These are phyloP conservation scores for Tetratostichococcus sp. DNA, from an alignment of 139 green algal species.

Conservation along the genomic window DNA sequence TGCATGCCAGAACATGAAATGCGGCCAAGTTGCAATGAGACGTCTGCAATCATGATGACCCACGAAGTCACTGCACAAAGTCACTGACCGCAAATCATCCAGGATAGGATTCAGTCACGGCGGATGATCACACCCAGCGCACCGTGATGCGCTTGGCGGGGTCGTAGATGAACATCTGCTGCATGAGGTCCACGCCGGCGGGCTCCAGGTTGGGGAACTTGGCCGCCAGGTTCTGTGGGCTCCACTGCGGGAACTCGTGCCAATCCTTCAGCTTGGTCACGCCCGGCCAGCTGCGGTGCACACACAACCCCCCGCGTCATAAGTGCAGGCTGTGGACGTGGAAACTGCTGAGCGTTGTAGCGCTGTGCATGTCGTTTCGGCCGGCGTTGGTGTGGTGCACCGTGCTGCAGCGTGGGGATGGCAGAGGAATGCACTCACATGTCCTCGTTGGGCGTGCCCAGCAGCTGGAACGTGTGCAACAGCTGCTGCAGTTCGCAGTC, in stretches of 20 bases:
- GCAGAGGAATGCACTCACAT: not conserved
- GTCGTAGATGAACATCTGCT: constrained; percentile 73
- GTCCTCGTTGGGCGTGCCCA: constrained; percentile 77
- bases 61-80: too few relatives aligned
- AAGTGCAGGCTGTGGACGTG: too few relatives aligned
- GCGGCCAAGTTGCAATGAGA: too few relatives aligned
- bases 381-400: too few relatives aligned
- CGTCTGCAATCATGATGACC: too few relatives aligned
- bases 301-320: too few relatives aligned
- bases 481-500: constrained; percentile 88
- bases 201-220: constrained; percentile 72
- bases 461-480: constrained; percentile 84
- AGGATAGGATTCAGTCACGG: too few relatives aligned
- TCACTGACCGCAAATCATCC: too few relatives aligned
- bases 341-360: too few relatives aligned
- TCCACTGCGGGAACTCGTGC: constrained; percentile 82
- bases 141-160: constrained; percentile 65
- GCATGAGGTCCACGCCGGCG: constrained; percentile 74
- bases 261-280: constrained; percentile 76
- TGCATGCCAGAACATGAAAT: too few relatives aligned
- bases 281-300: constrained; percentile 53
- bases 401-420: too few relatives aligned
- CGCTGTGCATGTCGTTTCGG: too few relatives aligned
- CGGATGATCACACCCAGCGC: not conserved
- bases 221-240: constrained; percentile 11